Evolutionary conservation across 2,329 filamentous ascomycete species (phyloP).

Genomic region (Apiospora malaysiana): DNA sequence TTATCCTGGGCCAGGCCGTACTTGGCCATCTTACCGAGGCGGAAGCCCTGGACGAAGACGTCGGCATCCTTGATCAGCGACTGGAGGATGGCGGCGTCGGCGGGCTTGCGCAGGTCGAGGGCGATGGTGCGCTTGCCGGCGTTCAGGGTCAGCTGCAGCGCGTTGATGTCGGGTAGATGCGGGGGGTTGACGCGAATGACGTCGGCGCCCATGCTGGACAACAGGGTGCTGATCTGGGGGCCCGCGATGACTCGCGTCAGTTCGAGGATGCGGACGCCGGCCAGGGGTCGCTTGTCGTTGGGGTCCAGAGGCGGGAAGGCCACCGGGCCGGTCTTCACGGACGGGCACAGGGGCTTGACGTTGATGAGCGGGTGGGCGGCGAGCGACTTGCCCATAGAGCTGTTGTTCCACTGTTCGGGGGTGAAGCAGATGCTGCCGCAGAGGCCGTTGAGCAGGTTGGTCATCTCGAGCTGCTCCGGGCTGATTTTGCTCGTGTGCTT

Average conservation of each 20-base stretch:
- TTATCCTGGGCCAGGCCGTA: slow-evolving; percentile 48
- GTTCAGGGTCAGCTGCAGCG: slow-evolving; percentile 48
- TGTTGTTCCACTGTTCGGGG: slow-evolving; percentile 49
- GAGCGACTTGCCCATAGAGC: slow-evolving; percentile 49
- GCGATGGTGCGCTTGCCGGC: slow-evolving; percentile 53
- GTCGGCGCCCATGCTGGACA: slow-evolving; percentile 52
- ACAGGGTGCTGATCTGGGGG: slow-evolving; percentile 48
- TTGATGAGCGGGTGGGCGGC: slow-evolving; percentile 50
- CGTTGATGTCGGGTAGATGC: slow-evolving; percentile 48
- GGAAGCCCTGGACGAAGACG: slow-evolving; percentile 60
- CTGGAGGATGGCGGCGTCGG: slow-evolving; percentile 46
- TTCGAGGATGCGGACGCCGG: slow-evolving; percentile 57
- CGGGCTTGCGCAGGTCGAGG: slow-evolving; percentile 52
- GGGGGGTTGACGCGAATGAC: slow-evolving; percentile 52
- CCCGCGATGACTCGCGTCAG: slow-evolving; percentile 54
- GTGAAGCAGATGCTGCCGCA: slow-evolving; percentile 52
- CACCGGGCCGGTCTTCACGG: slow-evolving; percentile 34
- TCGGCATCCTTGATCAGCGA: slow-evolving; percentile 55
- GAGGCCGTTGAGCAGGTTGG: slow-evolving; percentile 46
- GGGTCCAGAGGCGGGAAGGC: slow-evolving; percentile 40
- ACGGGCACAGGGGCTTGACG: slow-evolving; percentile 40
- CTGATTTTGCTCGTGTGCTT: slow-evolving; percentile 40
- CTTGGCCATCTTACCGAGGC: slow-evolving; percentile 48
- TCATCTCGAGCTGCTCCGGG: slow-evolving; percentile 49
- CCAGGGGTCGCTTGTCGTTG: slow-evolving; percentile 43